Percentiles rank a stretch among this genome's conserved stretches.
These are phyloP conservation scores for Cladophialophora bantiana DNA, from an alignment of 2,329 filamentous ascomycete species.

Conservation along the genomic window DNA sequence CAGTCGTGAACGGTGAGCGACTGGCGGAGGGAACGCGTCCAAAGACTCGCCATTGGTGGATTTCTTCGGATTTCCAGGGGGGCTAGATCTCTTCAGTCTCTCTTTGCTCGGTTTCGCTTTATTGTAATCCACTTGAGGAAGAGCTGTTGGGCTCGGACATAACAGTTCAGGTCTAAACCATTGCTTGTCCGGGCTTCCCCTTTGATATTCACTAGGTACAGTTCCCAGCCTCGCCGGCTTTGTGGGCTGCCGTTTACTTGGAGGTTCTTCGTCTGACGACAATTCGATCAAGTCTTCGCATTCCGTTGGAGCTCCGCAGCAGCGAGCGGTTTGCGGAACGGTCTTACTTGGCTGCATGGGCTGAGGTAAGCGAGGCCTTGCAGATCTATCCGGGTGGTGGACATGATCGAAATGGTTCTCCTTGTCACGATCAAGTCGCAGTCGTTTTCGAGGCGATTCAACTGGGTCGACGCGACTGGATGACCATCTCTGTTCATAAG, in stretches of 20 bases:
- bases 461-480: conserved; percentile 21
- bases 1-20: conserved; percentile 22
- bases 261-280: conserved; percentile 34
- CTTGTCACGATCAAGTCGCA: conserved; percentile 39
- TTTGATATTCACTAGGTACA: background rate
- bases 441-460: conserved; percentile 47
- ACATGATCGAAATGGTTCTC: conserved; percentile 23
- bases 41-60: background rate
- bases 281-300: conserved; percentile 32
- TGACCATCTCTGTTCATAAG: conserved; percentile 66
- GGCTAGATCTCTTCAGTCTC: conserved; percentile 1
- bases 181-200: conserved; percentile 4
- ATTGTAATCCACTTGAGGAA: background rate
- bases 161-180: background rate
- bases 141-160: background rate
- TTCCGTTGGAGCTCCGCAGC: conserved; percentile 12
- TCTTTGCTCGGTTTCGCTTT: background rate
- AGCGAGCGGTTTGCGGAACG: background rate
- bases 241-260: background rate
- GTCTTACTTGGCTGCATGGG: conserved; percentile 20
- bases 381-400: conserved; percentile 2
- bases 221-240: conserved; percentile 1
- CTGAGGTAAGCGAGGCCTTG: conserved; percentile 23
- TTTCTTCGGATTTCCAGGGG: background rate
- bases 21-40: conserved; percentile 1